Evolutionary conservation across 1,284 basidiomycete species (phyloP), one percentile per base, ranked within the genome.

Genomic region (Tylopilus sp.): DNA sequence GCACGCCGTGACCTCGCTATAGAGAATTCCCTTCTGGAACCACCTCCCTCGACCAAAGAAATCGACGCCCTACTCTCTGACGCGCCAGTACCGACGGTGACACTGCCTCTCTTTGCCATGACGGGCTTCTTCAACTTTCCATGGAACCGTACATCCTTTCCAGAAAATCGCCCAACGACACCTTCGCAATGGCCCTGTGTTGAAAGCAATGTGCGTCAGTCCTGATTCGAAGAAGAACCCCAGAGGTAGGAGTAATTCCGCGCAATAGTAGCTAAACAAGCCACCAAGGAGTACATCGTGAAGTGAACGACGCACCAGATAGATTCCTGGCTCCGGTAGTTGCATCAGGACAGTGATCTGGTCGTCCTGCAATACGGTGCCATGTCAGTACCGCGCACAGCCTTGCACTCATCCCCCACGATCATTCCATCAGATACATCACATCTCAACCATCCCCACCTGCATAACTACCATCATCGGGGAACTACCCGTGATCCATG

Each of bases 161-260:
- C 82, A 29, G 77, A 73, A 65, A 96, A 94, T 36, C 84, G 79
- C 13, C 93, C 93, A 2, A 96, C 86, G 40, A 96, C 90, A 44
- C 89, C 92, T 71, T 97, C 93, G 64, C 94, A 97, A 59, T 86
- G 87, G 0, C 89, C 89, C 77, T 89, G 30, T 8, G 28, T 25
- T 12, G 6, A 38, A 21, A 26, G 31, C 4, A 10, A 3, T 10
- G 19, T 16, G 10, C 28, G 40, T 60, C 15, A 58, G 55, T 28
- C 12, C 7, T 15, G 35, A 28, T 16, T 7, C 33, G 11, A 18
- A 15, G 15, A 4, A 23, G 11, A 34, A 18, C 33, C 10, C 33
- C 33, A 4, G 11, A 34, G 4, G 10, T 34, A 34, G 33, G 16
- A 18, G 16, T 10, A 10, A 10, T 28, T 28, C 26, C 26, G 8